Conservation (phyloP, 2,329 filamentous ascomycete species). For the Ascochyta fabae region DNA sequence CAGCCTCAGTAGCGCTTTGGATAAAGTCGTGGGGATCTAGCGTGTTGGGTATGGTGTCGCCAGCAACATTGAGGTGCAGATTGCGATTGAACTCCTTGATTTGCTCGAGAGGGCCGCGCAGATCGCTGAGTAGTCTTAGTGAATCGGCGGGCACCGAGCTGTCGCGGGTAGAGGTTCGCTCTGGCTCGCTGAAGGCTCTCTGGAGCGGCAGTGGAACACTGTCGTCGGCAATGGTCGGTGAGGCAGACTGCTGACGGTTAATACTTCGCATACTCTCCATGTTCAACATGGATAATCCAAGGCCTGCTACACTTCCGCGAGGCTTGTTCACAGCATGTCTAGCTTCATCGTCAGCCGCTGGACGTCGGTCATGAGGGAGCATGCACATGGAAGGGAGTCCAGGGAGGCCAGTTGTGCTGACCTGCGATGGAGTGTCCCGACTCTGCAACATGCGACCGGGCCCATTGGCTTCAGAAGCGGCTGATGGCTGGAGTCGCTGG, state of each 20-base stretch:
- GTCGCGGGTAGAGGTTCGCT: conserved; percentile 24
- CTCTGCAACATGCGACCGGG: conserved; percentile 28
- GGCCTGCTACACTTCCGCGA: conserved; percentile 34
- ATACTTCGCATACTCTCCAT: conserved; percentile 28
- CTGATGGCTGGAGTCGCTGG: conserved; percentile 23
- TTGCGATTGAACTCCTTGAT: conserved; percentile 41
- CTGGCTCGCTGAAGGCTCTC: conserved; percentile 26
- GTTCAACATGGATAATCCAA: conserved; percentile 45
- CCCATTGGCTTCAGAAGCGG: conserved; percentile 27
- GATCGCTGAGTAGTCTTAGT: conserved; percentile 20
- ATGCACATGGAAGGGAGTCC: conserved; percentile 48
- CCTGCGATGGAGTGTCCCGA: conserved; percentile 37
- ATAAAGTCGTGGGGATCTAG: conserved; percentile 50
- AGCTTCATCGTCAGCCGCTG: conserved; percentile 31
- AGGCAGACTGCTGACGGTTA: conserved; percentile 39
- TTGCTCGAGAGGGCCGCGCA: conserved; percentile 32
- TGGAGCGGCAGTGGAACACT: conserved; percentile 21
- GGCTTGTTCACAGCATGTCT: conserved; percentile 31
- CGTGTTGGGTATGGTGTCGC: conserved; percentile 47
- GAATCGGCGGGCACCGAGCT: conserved; percentile 29
- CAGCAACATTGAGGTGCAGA: conserved; percentile 40
- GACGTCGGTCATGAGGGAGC: conserved; percentile 43
- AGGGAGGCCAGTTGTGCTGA: conserved; percentile 44
- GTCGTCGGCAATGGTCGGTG: conserved; percentile 40
- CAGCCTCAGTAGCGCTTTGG: conserved; percentile 56